Evolutionary conservation across 768 basidiomycete species (phyloP), one percentile per base, ranked within the genome.

Genomic region (Phlegmacium glaucopus): DNA sequence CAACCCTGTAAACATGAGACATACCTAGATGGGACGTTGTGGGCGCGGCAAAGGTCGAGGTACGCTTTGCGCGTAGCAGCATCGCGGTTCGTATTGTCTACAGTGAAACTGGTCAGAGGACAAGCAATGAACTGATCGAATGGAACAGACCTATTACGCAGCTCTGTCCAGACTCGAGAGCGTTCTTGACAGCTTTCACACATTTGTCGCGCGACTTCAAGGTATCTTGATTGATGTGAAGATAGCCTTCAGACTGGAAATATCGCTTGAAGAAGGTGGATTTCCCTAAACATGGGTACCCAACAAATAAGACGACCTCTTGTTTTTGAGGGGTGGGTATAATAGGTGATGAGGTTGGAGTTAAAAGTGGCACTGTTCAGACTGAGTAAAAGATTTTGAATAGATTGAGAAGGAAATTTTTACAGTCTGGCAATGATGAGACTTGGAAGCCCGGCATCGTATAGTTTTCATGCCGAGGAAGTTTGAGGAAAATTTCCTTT

Each of bases 1-100:
- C n/a, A 11, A 2, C 32, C 32, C n/a, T 34, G 13, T 39, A 10
- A 11, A 22, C 39, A 12, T 13, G 43, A 39, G 29, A 56, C 59
- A 18, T 56, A 83, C 87, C 92, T 77, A 3, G 80, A 70, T 2
- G 77, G 72, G 1, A 84, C 70, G 0, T 73, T 64, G 2, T 73
- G 56, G 44, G 75, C 76, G 59, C 71, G 77, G 16, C 88, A 87
- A 10, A 91, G 49, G 42, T 82, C 76, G 12, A 94, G 53, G 60
- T 94, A 97, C 39, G 72, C 64, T 50, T 80, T 79, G 41, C 94
- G 77, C 22, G 88, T 94, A 17, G 64, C 58, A 6, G 56, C 58
- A 56, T 93, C 79, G 9, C 91, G 80, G 63, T 95, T 95, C n/a
- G 94, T 96, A 61, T 95, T 96, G 61, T 97, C 94, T 93, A 45